Evolutionary conservation across 2,329 filamentous ascomycete genomes (phyloP).

Genomic region (Alternaria gansuensis): DNA sequence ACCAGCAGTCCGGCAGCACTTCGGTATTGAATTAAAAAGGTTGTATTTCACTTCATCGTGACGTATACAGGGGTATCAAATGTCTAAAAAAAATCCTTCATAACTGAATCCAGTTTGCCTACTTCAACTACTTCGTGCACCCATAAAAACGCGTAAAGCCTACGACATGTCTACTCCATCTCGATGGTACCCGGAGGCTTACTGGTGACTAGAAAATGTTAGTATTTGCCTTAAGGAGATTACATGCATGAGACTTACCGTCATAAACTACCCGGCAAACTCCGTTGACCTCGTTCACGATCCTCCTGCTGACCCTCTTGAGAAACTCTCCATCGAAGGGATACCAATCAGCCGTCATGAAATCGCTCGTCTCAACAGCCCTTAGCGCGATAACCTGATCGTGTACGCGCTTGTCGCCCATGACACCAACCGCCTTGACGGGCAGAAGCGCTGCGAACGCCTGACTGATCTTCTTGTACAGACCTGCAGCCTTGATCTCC

Average conservation of each 20-base stretch:
- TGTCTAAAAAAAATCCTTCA: not conserved
- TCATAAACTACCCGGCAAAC: conserved; percentile 77
- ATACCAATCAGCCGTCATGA: conserved; percentile 79
- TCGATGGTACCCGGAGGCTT: conserved; percentile 78
- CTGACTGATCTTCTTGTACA: conserved; percentile 76
- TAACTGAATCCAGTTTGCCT: not conserved
- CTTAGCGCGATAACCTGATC: conserved; percentile 69
- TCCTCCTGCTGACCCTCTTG: conserved; percentile 70
- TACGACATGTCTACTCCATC: conserved; percentile 67
- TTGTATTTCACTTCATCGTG: conserved; percentile 22
- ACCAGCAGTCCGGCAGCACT: conserved; percentile 33
- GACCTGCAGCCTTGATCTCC: conserved; percentile 74
- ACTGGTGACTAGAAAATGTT: conserved; percentile 60
- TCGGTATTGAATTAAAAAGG: conserved; percentile 23
- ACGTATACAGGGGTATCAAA: conserved; percentile 38
- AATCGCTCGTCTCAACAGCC: conserved; percentile 71
- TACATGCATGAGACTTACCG: conserved; percentile 55
- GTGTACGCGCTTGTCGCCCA: conserved; percentile 75
- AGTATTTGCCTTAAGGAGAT: conserved; percentile 17
- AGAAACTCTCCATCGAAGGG: conserved; percentile 72
- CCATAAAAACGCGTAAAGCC: not conserved
- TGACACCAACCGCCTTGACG: conserved; percentile 71
- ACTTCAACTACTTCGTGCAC: conserved; percentile 1
- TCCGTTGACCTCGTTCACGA: conserved; percentile 79
- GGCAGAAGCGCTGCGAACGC: conserved; percentile 75